Evolutionary conservation across 169 alveolate genomes (phyloP), one percentile per base, ranked within the genome.

Genomic region (Theileria luwenshuni): DNA sequence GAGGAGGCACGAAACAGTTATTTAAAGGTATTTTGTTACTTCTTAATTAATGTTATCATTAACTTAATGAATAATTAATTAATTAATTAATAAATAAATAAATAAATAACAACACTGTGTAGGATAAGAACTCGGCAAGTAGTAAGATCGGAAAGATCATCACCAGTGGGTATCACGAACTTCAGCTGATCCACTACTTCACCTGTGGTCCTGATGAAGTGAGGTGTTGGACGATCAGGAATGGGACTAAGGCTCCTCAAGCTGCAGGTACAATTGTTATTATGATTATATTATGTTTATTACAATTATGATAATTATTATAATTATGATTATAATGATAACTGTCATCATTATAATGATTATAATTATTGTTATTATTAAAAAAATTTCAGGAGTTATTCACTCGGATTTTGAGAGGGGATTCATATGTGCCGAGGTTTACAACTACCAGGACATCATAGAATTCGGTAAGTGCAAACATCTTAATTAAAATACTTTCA

Each of bases 161-260:
- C 45, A 92, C 95, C 58, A 95, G 98, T 28, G 99, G 99, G 7
- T 97, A 98, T 84, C 84, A 89, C 38, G 96, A 98, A 56, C 76
- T 94, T 58, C 86, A 96, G 74, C 91, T 98, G 51, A 94, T 97
- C 45, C 99, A 98, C 91, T 98, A 93, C 92, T 98, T 97, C 94
- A 98, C 99, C 32, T 98, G 99, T 77, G 99, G 99, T 25, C 98
- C 96, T 60, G 99, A 98, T 91, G 99, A 98, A 83, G 99, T 97
- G 48, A 95, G 95, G 80, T 97, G 99, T 90, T 98, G 99, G 99
- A 96, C 99, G 21, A 92, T 97, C 17, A 91, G 98, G 74, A 92
- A 93, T 80, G 99, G 98, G 0, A 86, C 98, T 17, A 96, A 94
- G 76, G 99, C 99, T 12, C 98, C 98, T 28, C 90, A 92, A 81